Conservation (phyloP, 176 grass and related monocot species). For the Saccharum officinarum region DNA sequence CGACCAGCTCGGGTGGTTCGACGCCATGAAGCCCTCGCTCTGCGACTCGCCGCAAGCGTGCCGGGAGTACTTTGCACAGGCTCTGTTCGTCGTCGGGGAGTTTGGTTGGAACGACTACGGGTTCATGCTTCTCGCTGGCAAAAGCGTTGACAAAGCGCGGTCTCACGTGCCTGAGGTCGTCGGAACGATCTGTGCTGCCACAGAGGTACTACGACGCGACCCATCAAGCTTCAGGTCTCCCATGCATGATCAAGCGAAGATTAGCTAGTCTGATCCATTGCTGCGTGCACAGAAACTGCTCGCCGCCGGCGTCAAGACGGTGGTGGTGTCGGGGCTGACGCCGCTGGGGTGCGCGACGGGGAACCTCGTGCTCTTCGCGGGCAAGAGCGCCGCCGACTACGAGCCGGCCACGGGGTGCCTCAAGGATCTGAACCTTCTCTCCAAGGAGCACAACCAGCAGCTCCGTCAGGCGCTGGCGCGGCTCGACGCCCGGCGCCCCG, state of each 20-base stretch:
- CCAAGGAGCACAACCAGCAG: no score
- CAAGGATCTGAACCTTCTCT: no score
- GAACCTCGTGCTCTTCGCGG: constrained; percentile 27
- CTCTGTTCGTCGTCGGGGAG: constrained; percentile 61
- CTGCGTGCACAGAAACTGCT: no score
- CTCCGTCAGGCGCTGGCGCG: no score
- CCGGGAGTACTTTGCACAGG: constrained; percentile 26
- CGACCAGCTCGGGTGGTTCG: constrained; percentile 53
- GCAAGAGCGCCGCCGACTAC: neutral
- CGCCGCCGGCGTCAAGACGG: neutral
- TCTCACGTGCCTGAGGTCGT: constrained; percentile 30
- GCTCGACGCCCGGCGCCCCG: no score
- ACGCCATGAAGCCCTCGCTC: constrained; percentile 46
- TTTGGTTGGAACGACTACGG: constrained; percentile 63
- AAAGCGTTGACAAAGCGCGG: neutral
- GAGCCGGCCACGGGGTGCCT: no score
- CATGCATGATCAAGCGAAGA: no score
- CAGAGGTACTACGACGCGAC: no score
- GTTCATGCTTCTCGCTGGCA: constrained; percentile 28
- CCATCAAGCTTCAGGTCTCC: no score
- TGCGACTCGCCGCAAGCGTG: constrained; percentile 45
- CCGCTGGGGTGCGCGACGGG: neutral
- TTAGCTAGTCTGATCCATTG: no score
- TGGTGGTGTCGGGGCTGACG: no score
- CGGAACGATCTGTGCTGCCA: neutral